Conservation (phyloP, 2,329 filamentous ascomycete species). For the Coniochaeta sp. region DNA sequence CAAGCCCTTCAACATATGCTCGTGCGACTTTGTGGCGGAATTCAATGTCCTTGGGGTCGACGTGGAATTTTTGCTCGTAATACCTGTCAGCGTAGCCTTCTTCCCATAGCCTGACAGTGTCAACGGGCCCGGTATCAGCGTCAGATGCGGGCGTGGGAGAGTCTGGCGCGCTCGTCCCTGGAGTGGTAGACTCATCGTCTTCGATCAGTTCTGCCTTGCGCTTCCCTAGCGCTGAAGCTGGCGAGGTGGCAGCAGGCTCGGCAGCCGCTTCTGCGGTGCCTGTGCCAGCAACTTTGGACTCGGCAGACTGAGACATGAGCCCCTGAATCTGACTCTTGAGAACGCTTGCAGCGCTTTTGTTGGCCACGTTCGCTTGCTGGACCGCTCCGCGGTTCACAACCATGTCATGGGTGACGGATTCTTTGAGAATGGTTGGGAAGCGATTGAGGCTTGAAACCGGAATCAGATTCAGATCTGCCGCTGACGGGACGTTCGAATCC, state of each 20-base stretch:
- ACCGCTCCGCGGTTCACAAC: slow-evolving; percentile 66
- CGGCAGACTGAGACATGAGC: slow-evolving; percentile 17
- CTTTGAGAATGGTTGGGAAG: slow-evolving; percentile 40
- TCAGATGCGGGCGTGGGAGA: slow-evolving; percentile 40
- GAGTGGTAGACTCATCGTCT: slow-evolving; percentile 49
- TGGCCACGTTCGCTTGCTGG: slow-evolving; percentile 68
- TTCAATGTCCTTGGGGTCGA: slow-evolving; percentile 69
- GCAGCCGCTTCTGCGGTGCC: slow-evolving; percentile 5
- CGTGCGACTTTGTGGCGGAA: slow-evolving; percentile 86
- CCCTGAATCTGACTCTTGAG: slow-evolving; percentile 72
- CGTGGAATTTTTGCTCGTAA: slow-evolving; percentile 93
- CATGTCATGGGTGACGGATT: slow-evolving; percentile 74
- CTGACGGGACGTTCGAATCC: slow-evolving; percentile 8
- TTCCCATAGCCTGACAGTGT: slow-evolving; percentile 89
- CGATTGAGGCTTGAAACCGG: slow-evolving; percentile 29
- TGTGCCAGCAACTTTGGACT: slow-evolving; percentile 3
- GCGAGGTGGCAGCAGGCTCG: slow-evolving; percentile 10
- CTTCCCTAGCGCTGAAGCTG: slow-evolving; percentile 40
- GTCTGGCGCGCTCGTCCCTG: slow-evolving; percentile 42
- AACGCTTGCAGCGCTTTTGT: slow-evolving; percentile 89
- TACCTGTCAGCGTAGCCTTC: slow-evolving; percentile 92
- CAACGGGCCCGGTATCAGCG: slow-evolving; percentile 57
- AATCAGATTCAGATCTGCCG: slow-evolving; percentile 14
- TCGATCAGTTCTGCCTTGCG: slow-evolving; percentile 70
- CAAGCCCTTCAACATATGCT: slow-evolving; percentile 89